Conservation (phyloP, 148 eudicot genomes). For the Polygonum aviculare region DNA sequence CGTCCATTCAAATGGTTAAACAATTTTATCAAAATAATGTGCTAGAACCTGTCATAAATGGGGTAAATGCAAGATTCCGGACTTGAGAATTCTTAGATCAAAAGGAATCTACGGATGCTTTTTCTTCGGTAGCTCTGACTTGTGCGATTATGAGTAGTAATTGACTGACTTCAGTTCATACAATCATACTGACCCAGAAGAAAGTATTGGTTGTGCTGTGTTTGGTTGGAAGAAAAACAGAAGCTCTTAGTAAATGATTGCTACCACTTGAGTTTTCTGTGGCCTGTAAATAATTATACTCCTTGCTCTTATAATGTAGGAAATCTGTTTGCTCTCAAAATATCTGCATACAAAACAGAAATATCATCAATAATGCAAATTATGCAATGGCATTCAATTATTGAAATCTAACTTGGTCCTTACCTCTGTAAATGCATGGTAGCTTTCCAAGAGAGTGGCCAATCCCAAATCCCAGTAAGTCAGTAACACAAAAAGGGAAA, state of each 20-base stretch:
- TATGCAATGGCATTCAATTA: background rate
- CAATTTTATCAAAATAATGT: too few relatives aligned
- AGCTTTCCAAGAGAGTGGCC: background rate
- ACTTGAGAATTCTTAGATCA: too few relatives aligned
- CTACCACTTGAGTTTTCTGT: background rate
- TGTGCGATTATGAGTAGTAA: background rate
- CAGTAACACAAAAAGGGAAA: background rate
- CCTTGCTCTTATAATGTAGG: background rate
- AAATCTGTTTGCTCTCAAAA: background rate
- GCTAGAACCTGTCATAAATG: too few relatives aligned
- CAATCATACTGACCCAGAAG: background rate
- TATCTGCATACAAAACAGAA: background rate
- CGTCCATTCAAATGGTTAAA: too few relatives aligned
- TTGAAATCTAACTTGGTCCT: background rate
- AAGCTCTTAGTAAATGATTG: background rate
- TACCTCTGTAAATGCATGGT: background rate
- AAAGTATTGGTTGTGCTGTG: background rate
- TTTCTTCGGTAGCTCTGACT: background rate
- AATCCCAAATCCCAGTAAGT: constrained; percentile 2
- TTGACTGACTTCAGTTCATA: background rate
- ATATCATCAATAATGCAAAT: background rate
- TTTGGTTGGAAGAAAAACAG: background rate
- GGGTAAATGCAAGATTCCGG: too few relatives aligned
- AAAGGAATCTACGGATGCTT: too few relatives aligned
- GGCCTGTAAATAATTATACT: background rate